phyloP scores from a whole-genome alignment of 768 basidiomycete species.

The Rhizopogon rudus region DNA sequence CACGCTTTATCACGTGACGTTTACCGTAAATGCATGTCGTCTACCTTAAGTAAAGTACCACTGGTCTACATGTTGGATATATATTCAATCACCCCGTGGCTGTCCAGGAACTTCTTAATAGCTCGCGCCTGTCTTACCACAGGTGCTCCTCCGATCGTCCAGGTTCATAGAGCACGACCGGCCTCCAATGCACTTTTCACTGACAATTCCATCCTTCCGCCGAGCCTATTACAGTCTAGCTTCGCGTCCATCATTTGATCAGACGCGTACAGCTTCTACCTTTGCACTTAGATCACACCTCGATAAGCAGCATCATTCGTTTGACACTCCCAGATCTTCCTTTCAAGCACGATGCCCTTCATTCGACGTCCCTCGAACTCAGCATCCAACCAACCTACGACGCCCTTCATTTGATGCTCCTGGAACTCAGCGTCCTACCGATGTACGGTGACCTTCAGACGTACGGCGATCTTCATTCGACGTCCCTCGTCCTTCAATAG shows the following conservation, averaged over 20 bases:
- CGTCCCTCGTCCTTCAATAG: neutral
- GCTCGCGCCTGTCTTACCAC: no score
- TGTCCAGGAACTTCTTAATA: no score
- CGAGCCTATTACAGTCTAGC: conserved; percentile 4
- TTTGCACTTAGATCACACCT: conserved; percentile 4
- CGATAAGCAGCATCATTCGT: no score
- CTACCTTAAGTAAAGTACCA: no score
- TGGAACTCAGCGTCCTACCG: neutral
- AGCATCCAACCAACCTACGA: neutral
- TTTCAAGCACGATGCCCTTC: conserved; percentile 3
- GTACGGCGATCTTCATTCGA: conserved; percentile 7
- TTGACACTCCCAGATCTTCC: no score
- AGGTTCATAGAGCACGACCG: neutral
- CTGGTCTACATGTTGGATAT: no score
- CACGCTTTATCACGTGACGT: no score
- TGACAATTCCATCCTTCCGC: conserved; percentile 2
- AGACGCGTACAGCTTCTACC: conserved; percentile 11
- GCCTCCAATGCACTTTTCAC: no score
- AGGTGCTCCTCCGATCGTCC: conserved; percentile 6
- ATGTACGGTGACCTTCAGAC: neutral
- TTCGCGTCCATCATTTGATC: conserved; percentile 14
- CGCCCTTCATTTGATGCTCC: conserved; percentile 9
- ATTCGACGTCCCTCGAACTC: conserved; percentile 5
- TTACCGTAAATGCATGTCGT: no score
- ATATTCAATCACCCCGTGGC: no score